A percentile compares a stretch with the other conserved stretches of the same genome.
phyloP scores from a whole-genome alignment of 768 basidiomycete species.

The Filobasidium wieringae region DNA sequence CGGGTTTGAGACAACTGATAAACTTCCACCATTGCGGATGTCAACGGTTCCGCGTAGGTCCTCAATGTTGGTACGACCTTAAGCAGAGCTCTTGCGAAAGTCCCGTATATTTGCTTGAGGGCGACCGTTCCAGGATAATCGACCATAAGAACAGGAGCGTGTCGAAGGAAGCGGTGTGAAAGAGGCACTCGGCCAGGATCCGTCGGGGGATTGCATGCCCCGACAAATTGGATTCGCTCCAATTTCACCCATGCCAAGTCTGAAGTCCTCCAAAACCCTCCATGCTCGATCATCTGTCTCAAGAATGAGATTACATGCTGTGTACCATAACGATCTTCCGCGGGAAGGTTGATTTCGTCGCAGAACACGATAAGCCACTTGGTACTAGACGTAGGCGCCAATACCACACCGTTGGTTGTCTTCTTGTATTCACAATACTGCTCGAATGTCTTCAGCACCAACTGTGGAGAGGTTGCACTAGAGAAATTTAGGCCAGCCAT shows the following conservation, averaged over 20 bases:
- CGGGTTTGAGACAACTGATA: constrained; percentile 85
- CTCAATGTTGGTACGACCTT: constrained; percentile 91
- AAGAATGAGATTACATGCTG: constrained; percentile 98
- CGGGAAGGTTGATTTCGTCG: constrained; percentile 97
- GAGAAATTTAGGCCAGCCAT: constrained; percentile 99
- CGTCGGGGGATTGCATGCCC: constrained; percentile 97
- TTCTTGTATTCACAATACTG: constrained; percentile 99
- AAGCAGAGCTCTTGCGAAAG: constrained; percentile 88
- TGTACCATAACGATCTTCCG: constrained; percentile 93
- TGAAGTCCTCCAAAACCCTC: constrained; percentile 84
- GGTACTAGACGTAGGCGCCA: constrained; percentile 86
- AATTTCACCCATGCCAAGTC: constrained; percentile 97
- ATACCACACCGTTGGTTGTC: constrained; percentile 92
- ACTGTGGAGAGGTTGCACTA: constrained; percentile 92
- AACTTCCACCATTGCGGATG: constrained; percentile 92
- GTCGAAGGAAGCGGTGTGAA: constrained; percentile 90
- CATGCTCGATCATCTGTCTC: constrained; percentile 85
- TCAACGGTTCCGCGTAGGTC: constrained; percentile 84
- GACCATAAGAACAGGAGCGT: constrained; percentile 95
- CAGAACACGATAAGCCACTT: constrained; percentile 99
- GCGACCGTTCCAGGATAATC: constrained; percentile 97
- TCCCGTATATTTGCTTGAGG: constrained; percentile 95
- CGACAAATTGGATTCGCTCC: constrained; percentile 98
- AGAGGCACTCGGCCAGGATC: constrained; percentile 99
- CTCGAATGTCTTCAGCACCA: constrained; percentile 97